A percentile compares a stretch with the other conserved stretches of the same genome.
Conservation (phyloP, 257 asterid genomes). For the Coffea canephora region DNA sequence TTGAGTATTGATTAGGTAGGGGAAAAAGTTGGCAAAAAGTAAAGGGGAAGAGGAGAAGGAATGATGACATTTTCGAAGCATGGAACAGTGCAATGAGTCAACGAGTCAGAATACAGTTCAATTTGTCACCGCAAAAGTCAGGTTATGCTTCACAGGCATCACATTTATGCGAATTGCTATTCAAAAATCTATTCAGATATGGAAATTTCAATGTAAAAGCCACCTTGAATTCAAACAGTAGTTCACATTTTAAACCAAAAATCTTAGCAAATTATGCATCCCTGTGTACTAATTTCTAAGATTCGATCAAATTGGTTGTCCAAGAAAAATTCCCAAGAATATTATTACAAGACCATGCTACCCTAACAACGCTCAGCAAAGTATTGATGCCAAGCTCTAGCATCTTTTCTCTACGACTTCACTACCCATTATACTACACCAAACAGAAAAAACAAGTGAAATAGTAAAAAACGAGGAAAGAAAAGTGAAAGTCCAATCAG, state of each 20-base stretch:
- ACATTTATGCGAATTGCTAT: neutral
- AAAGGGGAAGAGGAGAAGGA: neutral
- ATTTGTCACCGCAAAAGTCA: neutral
- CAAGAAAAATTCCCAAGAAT: neutral
- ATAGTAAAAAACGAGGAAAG: neutral
- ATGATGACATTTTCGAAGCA: neutral
- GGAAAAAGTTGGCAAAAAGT: neutral
- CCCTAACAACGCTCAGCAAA: neutral
- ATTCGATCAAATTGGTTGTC: neutral
- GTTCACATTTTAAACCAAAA: neutral
- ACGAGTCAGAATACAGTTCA: neutral
- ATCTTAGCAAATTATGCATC: neutral
- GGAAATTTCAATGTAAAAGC: neutral
- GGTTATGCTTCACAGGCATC: neutral
- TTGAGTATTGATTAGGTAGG: neutral
- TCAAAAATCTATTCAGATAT: neutral
- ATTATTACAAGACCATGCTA: neutral
- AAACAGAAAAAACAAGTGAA: neutral
- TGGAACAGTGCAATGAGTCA: neutral
- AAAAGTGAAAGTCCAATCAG: neutral
- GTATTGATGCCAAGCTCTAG: neutral
- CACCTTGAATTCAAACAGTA: neutral
- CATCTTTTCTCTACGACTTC: neutral
- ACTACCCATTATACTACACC: neutral
- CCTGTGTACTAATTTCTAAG: neutral